Evolutionary conservation across 371 early-diverging fungal genomes (phyloP), one percentile per base, ranked within the genome.

Genomic region (Apophysomyces trapeziformis): DNA sequence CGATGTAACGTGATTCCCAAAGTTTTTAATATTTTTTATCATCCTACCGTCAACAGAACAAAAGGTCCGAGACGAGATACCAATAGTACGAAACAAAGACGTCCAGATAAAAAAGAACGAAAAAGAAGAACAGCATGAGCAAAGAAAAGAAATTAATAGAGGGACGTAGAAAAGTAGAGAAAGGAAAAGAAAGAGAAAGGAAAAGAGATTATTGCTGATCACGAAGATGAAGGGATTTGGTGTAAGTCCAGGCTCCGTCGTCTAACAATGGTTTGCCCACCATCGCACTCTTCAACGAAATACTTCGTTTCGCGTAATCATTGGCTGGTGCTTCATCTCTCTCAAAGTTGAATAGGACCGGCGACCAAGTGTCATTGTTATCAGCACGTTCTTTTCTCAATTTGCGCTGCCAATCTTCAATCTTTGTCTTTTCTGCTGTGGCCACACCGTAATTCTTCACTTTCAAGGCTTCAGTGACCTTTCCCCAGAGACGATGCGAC

Each of bases 351-450:
- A 47, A 45, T 47, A 47, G 11, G 5, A 32, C 46, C 1, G 85
- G 85, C 46, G 64, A 71, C 85, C 90, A 90, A 50, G 68, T 77
- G 39, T 82, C 79, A 32, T 74, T 75, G 37, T 63, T 67, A 41
- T 81, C 86, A 11, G 75, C 80, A 12, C 90, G 83, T 38, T 70
- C 68, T 68, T 80, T 85, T 37, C 85, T 78, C 69, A 85, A 36
- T 7, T 70, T 73, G 11, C 90, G 75, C 70, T 90, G 89, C 13
- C 67, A 71, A 21, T 89, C 86, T 65, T 90, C 90, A 21, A 90
- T 82, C 8, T 68, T 76, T 9, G 84, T 69, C 70, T 90, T 90
- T 59, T 83, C 79, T 39, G 67, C 71, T 9, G 85, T 85, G 0
- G 90, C 89, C 0, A 75, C 64, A 3, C 68, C 72, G 61, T 82